These are phyloP conservation scores for Mallotus nudiflorus DNA, from an alignment of 345 rosid species.

Conservation along the genomic window DNA sequence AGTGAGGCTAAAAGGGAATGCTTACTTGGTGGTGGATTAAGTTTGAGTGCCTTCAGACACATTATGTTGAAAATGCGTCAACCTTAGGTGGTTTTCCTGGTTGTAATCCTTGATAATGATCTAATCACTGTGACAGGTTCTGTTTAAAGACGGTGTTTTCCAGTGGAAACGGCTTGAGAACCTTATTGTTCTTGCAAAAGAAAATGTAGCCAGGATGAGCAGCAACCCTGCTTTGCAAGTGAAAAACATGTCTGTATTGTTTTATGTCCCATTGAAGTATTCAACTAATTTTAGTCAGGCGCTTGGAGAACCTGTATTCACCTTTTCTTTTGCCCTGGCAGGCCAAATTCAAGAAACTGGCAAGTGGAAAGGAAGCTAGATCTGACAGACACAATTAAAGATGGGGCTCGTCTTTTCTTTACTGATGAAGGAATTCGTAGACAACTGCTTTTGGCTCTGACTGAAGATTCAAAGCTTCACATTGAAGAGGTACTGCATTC, in stretches of 20 bases:
- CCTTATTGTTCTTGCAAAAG: constrained; percentile 87
- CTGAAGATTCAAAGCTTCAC: constrained; percentile 95
- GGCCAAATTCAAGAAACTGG: constrained; percentile 48
- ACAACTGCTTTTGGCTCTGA: constrained; percentile 85
- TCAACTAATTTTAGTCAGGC: constrained; percentile 5
- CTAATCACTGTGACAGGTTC: constrained; percentile 49
- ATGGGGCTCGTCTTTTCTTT: constrained; percentile 89
- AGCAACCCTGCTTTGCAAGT: constrained; percentile 76
- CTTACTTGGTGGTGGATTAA: not conserved
- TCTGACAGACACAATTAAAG: constrained; percentile 87
- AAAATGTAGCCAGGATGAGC: constrained; percentile 92
- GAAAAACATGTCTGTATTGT: constrained; percentile 48
- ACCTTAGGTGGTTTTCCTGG: constrained; percentile 1
- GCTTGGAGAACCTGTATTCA: constrained; percentile 6
- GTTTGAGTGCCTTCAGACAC: not conserved
- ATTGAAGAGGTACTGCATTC: constrained; percentile 71
- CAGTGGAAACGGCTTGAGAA: constrained; percentile 96
- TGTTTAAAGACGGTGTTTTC: constrained; percentile 83
- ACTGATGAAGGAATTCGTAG: constrained; percentile 84
- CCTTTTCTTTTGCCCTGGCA: constrained; percentile 14
- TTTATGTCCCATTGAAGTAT: not conserved
- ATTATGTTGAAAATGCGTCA: constrained; percentile 3
- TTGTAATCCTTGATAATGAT: not conserved
- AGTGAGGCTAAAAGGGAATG: not conserved
- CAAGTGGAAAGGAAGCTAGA: constrained; percentile 58